Percentiles rank a stretch among this genome's conserved stretches.
These are phyloP conservation scores for Flaveria floridana DNA, from an alignment of 140 eudicot species.

Conservation along the genomic window DNA sequence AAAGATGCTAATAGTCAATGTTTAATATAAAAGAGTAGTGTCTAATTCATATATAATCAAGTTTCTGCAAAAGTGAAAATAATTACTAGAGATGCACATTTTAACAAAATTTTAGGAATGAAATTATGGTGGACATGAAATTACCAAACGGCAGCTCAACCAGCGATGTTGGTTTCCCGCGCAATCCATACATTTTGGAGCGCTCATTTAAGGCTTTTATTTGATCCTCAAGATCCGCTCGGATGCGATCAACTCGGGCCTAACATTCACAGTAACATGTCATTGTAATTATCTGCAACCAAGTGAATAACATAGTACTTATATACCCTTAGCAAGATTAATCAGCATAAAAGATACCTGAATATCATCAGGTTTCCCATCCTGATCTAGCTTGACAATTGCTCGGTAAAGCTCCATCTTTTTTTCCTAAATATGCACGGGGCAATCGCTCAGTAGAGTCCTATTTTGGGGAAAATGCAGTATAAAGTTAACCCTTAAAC, in stretches of 20 bases:
- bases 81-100: constrained; percentile 5
- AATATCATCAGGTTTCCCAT: constrained; percentile 60
- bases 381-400: constrained; percentile 81
- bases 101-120: constrained; percentile 3
- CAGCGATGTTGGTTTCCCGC: constrained; percentile 77
- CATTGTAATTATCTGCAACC: constrained; percentile 4
- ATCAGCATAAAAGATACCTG: constrained; percentile 50
- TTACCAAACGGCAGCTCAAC: constrained; percentile 97
- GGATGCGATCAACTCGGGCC: constrained; percentile 74
- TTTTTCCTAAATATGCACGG: constrained; percentile 57
- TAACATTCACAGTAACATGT: constrained; percentile 31
- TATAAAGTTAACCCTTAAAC: not conserved
- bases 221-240: constrained; percentile 75
- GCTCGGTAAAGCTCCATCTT: constrained; percentile 93
- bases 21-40: constrained; percentile 19
- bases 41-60: not conserved
- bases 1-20: not conserved
- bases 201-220: constrained; percentile 81
- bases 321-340: not conserved
- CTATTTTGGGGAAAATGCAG: not conserved
- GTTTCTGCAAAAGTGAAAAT: not conserved
- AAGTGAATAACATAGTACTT: constrained; percentile 2
- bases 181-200: constrained; percentile 89
- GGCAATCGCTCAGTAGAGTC: not conserved
- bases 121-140: constrained; percentile 21